Percentiles rank a stretch among this genome's conserved stretches.
These are phyloP conservation scores for Malania oleifera DNA, from an alignment of 164 flowering plant species.

Conservation along the genomic window DNA sequence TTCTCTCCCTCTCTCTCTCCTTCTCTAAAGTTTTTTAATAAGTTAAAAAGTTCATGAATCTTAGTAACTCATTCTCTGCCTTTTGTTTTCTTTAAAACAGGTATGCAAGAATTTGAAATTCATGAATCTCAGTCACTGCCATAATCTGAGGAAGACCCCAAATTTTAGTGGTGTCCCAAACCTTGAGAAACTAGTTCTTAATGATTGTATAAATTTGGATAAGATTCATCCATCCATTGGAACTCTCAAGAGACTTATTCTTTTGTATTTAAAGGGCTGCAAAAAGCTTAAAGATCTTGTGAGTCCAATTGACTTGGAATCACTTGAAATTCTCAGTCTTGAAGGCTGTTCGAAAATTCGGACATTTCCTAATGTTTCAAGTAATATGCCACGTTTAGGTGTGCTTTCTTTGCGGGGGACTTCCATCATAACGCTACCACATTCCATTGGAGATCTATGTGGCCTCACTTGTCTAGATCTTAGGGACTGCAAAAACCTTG, in stretches of 20 bases:
- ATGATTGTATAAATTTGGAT: constrained; percentile 10
- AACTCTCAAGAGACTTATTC: constrained; percentile 6
- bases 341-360: too few species aligned
- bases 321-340: constrained; percentile 4
- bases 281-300: constrained; percentile 3
- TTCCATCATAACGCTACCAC: too few species aligned
- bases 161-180: constrained; percentile 2
- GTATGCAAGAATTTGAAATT: constrained; percentile 8
- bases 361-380: too few species aligned
- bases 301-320: background rate
- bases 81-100: constrained; percentile 11
- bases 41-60: constrained; percentile 1
- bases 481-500: too few species aligned
- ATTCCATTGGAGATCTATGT: too few species aligned
- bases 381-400: too few species aligned
- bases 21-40: background rate
- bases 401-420: too few species aligned
- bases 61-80: constrained; percentile 7
- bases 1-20: too few species aligned
- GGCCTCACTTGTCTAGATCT: too few species aligned
- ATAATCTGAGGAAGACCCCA: constrained; percentile 7
- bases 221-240: constrained; percentile 8
- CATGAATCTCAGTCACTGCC: constrained; percentile 13
- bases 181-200: constrained; percentile 13
- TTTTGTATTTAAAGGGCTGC: constrained; percentile 8